These are phyloP conservation scores for Metarhizium brunneum DNA, from an alignment of 2,329 filamentous ascomycete species.

Conservation along the genomic window DNA sequence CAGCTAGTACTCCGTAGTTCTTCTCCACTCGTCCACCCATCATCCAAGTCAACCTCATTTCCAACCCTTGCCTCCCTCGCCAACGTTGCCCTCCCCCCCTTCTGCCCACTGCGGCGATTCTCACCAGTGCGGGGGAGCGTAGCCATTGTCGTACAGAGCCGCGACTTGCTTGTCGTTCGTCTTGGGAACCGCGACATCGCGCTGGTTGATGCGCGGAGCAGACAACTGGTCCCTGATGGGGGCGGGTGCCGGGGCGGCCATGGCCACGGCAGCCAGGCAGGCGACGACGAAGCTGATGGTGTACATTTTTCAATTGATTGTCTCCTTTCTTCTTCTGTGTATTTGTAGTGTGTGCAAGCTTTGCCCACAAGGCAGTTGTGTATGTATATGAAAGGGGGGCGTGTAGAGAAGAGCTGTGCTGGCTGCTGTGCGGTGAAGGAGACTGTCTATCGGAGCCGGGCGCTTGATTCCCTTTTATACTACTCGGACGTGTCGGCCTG, in stretches of 20 bases:
- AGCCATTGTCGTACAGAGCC: slow-evolving; percentile 1
- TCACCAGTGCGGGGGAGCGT: background rate
- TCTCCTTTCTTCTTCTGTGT: too few relatives aligned
- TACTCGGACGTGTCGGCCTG: too few relatives aligned
- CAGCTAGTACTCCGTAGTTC: too few relatives aligned
- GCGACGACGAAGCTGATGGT: slow-evolving; percentile 1
- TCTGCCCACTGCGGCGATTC: background rate
- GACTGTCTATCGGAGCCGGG: background rate
- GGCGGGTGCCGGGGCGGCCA: background rate
- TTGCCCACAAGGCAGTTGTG: background rate
- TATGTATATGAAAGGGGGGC: background rate
- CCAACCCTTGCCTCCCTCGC: background rate
- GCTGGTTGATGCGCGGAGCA: background rate
- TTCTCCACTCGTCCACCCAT: background rate
- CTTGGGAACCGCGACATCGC: background rate
- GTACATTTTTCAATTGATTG: background rate
- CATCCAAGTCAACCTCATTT: slow-evolving; percentile 1
- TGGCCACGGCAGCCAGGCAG: slow-evolving; percentile 1
- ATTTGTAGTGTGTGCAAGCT: too few relatives aligned
- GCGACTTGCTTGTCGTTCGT: background rate
- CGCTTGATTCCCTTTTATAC: slow-evolving; percentile 2
- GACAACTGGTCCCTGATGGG: slow-evolving; percentile 3
- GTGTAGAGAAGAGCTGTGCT: background rate
- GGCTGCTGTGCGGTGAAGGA: background rate
- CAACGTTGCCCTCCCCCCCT: background rate